Percentiles rank a stretch among this genome's conserved stretches.
Conservation (phyloP, 202 grass and related monocot species). For the Hordeum pubiflorum region DNA sequence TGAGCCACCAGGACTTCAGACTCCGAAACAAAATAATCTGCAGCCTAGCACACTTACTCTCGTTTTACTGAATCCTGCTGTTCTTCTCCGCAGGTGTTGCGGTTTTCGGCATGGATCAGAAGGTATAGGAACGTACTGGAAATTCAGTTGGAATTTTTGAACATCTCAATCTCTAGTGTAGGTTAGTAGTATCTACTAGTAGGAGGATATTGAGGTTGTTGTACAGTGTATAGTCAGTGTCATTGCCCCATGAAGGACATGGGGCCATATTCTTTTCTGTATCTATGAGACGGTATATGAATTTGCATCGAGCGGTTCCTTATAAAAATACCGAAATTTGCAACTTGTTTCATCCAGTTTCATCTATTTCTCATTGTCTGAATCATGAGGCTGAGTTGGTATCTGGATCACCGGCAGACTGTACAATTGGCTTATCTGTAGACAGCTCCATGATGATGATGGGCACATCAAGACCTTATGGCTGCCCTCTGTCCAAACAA, state of each 20-base stretch:
- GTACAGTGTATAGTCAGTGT: constrained; percentile 4
- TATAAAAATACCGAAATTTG: background rate
- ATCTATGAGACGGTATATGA: background rate
- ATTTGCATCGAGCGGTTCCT: background rate
- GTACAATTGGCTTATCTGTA: background rate
- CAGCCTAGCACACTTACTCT: background rate
- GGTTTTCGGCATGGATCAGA: constrained; percentile 47
- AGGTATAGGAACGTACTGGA: background rate
- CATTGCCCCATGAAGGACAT: background rate
- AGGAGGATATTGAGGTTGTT: background rate
- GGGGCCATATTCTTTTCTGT: constrained; percentile 10
- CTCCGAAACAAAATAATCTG: background rate
- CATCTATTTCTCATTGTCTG: background rate
- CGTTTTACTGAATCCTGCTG: background rate
- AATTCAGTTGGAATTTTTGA: background rate
- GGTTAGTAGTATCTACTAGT: background rate
- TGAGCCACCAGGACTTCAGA: background rate
- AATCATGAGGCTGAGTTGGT: background rate
- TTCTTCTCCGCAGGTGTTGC: constrained; percentile 34
- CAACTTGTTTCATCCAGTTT: background rate
- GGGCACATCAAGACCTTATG: background rate
- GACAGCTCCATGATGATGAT: background rate
- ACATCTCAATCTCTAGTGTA: background rate
- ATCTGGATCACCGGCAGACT: background rate
- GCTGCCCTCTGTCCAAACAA: background rate